Evolutionary conservation across 768 basidiomycete species (phyloP), one percentile per base, ranked within the genome.

Genomic region (Strobilomyces dryophilus): DNA sequence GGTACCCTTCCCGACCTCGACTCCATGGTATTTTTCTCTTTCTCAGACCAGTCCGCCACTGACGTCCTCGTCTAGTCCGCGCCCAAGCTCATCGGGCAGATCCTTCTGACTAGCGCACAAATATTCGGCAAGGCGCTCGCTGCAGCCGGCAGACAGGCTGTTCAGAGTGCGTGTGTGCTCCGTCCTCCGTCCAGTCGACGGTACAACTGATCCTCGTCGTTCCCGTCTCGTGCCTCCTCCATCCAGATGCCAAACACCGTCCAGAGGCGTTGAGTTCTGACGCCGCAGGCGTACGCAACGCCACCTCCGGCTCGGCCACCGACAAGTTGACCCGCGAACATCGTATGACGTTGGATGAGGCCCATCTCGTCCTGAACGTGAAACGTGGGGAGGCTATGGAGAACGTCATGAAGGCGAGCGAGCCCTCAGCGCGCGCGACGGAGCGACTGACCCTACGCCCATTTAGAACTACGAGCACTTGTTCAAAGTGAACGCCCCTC

Each of bases 301-400:
- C 90, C 17, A 88, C 75, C 12, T 84, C 88, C 14, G 79, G 79
- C n/a, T 89, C 89, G 24, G 58, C 76, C 8, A 89, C 88, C 11
- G 92, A 94, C 77, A 83, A 80, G 63, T 73, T 97, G 36, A 92
- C 91, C 48, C 81, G 87, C 58, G 82, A 89, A 58, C 84, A 93
- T 63, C 84, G 87, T 47, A 95, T 99, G 94, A 93, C 92, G 8
- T 62, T 95, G 60, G 95, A 98, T 60, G 97, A 99, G 73, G 97
- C 95, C 18, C 87, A 86, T 63, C 74, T 97, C 53, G 93, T 99
- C 64, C 73, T 99, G 56, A 98, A 99, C 68, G 74, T 82, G 20
- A 95, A 92, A 69, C 81, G 81, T 35, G 87, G 79, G 20, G 87
- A 90, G 21, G 62, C 75, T 0, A 66, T 87, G 65, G 87, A 92